Conservation (phyloP, 306 rosid genomes). For the Prunus fruticosa region DNA sequence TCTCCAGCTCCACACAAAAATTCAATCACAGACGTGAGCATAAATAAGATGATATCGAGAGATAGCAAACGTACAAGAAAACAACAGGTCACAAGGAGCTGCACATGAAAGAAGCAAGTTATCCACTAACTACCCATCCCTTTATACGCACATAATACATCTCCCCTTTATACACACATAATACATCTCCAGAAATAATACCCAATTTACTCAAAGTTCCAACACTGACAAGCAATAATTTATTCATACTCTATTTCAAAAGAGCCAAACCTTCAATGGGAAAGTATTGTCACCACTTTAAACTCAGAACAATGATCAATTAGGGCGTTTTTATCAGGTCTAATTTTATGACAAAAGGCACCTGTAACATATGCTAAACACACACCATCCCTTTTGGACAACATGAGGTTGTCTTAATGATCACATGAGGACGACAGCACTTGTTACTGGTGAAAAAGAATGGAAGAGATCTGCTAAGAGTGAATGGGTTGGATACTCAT, state of each 20-base stretch:
- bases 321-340: not conserved
- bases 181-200: too few species aligned
- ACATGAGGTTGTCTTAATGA: not conserved
- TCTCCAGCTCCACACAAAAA: not conserved
- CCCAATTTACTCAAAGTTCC: too few species aligned
- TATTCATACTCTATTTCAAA: not conserved
- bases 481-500: not conserved
- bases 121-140: not conserved
- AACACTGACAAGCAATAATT: not conserved
- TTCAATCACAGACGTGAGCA: not conserved
- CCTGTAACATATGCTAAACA: not conserved
- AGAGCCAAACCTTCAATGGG: not conserved
- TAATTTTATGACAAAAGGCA: not conserved
- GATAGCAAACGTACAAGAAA: not conserved
- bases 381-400: not conserved
- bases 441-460: not conserved
- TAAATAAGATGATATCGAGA: too few species aligned
- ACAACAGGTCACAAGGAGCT: not conserved
- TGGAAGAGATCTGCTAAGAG: constrained; percentile 12
- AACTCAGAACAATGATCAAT: not conserved
- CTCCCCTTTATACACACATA: not conserved
- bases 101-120: not conserved
- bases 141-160: not conserved
- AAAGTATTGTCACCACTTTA: not conserved
- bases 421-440: not conserved